A percentile compares a stretch with the other conserved stretches of the same genome.
Conservation (phyloP, 441 rosid genomes). For the Mallotus japonicus region DNA sequence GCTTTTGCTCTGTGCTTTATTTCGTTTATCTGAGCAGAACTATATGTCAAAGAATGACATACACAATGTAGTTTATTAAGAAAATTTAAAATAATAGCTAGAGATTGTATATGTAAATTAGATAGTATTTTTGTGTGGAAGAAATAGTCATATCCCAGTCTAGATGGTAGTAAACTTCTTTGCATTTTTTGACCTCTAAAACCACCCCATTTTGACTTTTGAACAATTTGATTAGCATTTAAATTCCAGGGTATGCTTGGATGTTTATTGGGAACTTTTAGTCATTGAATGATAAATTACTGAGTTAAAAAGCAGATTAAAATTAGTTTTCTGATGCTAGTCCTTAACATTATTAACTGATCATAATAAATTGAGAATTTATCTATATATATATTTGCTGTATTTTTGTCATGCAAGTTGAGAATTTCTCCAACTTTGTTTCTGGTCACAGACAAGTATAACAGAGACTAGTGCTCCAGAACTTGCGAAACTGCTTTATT, state of each 20-base stretch:
- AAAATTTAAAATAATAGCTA: background rate
- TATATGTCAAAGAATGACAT: background rate
- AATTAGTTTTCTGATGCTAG: background rate
- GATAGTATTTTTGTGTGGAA: background rate
- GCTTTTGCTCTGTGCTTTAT: background rate
- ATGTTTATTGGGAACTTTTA: background rate
- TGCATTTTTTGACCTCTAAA: no score
- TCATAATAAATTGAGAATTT: background rate
- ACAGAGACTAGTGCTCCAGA: conserved; percentile 84
- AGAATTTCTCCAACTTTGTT: conserved; percentile 8
- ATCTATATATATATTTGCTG: background rate
- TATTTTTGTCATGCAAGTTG: background rate
- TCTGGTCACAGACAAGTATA: conserved; percentile 53
- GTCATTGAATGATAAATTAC: no score
- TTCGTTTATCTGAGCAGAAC: background rate
- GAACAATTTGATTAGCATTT: no score
- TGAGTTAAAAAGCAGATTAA: no score
- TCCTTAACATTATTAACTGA: background rate
- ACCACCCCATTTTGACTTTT: no score
- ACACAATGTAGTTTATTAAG: background rate
- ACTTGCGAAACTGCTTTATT: conserved; percentile 80
- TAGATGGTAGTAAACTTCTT: no score
- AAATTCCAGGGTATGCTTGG: background rate
- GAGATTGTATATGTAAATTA: background rate
- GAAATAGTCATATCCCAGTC: no score